Evolutionary conservation across 371 early-diverging fungal genomes (phyloP), one percentile per base, ranked within the genome.

Genomic region (Mucor indicus): DNA sequence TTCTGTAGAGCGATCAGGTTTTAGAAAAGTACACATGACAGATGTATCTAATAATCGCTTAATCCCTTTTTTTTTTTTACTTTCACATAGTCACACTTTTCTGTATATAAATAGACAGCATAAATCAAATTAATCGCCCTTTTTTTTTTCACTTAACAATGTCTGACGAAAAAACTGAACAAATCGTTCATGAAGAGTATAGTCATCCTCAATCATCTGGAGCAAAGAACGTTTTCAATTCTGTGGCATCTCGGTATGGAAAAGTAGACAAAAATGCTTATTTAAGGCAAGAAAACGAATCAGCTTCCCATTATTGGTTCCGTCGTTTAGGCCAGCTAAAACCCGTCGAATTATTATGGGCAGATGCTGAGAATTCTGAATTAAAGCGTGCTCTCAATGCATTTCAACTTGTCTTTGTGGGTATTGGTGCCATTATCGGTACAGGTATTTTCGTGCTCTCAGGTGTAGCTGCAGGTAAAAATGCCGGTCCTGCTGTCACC

Each of bases 401-500:
- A 4, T 44, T 66, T 38, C 78, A 79, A 37, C 64, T 81, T 17
- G 52, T 75, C 15, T 74, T 76, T 58, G 64, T 81, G 17, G 81
- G 81, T 50, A 76, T 81, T 46, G 92, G 90, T 52, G 84, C 80
- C 32, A 89, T 89, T 44, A 86, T 92, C 49, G 92, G 92, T 45
- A 60, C 83, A 22, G 70, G 72, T 32, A 83, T 80, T 38, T 84
- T 77, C 49, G 79, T 77, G 16, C 53, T 83, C 12, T 77, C 82
- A 27, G 91, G 91, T 43, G 64, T 73, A 8, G 89, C 90, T 6
- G 92, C 92, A 10, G 86, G 80, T 1, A 61, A 75, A 11, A 78
- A 87, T 45, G 85, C 91, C n/a, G 92, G 92, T 1, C 92, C 92
- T 4, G 86, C 87, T 2, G 81, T 92, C 12, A 82, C 88, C 0